Evolutionary conservation across 2,329 filamentous ascomycete genomes (phyloP).

Genomic region (Pseudogymnoascus sp.): DNA sequence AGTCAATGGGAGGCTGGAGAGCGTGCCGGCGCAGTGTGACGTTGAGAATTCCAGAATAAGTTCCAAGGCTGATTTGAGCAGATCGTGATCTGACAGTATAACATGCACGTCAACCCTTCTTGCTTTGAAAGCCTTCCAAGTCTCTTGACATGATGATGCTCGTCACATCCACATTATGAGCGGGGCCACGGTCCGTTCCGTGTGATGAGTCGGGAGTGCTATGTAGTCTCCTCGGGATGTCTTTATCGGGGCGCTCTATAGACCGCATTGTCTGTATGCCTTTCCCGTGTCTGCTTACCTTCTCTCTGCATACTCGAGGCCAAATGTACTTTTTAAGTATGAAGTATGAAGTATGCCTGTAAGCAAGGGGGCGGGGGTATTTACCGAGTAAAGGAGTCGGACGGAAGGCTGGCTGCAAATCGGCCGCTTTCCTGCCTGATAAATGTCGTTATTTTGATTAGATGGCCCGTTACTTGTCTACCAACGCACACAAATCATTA

Average conservation of each 20-base stretch:
- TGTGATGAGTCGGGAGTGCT: background rate
- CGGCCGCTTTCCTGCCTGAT: background rate
- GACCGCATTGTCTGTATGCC: background rate
- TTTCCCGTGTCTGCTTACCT: background rate
- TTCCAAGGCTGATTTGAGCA: background rate
- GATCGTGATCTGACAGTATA: background rate
- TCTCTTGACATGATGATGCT: background rate
- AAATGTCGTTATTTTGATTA: background rate
- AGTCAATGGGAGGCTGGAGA: background rate
- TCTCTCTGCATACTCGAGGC: background rate
- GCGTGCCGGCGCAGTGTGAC: slow-evolving; percentile 1
- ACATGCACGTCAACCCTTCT: background rate
- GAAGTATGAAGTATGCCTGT: background rate
- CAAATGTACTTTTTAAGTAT: background rate
- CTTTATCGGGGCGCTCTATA: background rate
- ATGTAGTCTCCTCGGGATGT: background rate
- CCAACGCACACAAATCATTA: background rate
- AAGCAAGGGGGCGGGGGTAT: background rate
- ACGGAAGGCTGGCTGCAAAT: background rate
- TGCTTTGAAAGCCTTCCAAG: background rate
- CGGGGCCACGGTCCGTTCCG: slow-evolving; percentile 2
- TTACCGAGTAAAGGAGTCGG: background rate
- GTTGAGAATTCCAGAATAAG: slow-evolving; percentile 5
- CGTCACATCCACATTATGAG: background rate
- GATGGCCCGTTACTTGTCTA: background rate